A percentile compares a stretch with the other conserved stretches of the same genome.
Conservation (phyloP, 192 early-diverging fungal genomes). For the Kickxella alabastrina region DNA sequence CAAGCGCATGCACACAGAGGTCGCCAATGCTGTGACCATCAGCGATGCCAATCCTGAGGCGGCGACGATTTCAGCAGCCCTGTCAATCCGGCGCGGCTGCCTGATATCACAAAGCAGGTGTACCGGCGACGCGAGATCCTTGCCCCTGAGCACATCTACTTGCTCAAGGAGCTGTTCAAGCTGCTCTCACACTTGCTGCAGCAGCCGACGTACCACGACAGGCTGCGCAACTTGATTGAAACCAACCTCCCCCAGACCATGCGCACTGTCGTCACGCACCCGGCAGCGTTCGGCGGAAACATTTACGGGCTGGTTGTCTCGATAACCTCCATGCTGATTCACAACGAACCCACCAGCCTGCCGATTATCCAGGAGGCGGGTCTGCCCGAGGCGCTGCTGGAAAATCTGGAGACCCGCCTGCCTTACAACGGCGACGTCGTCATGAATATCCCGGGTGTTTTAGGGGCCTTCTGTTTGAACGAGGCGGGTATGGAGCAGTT, state of each 20-base stretch:
- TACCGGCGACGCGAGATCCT: conserved; percentile 53
- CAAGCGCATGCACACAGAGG: conserved; percentile 64
- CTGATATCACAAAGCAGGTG: conserved; percentile 25
- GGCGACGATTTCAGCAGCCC: conserved; percentile 42
- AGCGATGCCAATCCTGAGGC: conserved; percentile 25
- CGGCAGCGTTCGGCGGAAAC: conserved; percentile 74
- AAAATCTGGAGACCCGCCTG: conserved; percentile 62
- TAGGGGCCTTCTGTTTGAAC: conserved; percentile 96
- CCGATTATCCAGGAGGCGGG: conserved; percentile 90
- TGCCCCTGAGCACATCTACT: conserved; percentile 66
- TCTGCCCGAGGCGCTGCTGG: conserved; percentile 80
- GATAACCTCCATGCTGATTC: conserved; percentile 91
- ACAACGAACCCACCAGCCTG: conserved; percentile 96
- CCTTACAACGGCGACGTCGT: conserved; percentile 78
- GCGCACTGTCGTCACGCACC: conserved; percentile 65
- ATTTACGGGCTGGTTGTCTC: conserved; percentile 86
- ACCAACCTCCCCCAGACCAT: conserved; percentile 75
- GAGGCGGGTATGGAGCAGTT: conserved; percentile 80
- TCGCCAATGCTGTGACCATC: conserved; percentile 21
- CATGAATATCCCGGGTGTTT: conserved; percentile 79
- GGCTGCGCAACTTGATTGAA: conserved; percentile 93
- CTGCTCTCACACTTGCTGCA: conserved; percentile 93
- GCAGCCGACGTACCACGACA: conserved; percentile 82
- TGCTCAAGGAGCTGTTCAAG: conserved; percentile 87
- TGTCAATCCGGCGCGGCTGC: conserved; percentile 14